Evolutionary conservation across 1,284 basidiomycete species (phyloP).

Genomic region (Hypsizygus ulmarius): DNA sequence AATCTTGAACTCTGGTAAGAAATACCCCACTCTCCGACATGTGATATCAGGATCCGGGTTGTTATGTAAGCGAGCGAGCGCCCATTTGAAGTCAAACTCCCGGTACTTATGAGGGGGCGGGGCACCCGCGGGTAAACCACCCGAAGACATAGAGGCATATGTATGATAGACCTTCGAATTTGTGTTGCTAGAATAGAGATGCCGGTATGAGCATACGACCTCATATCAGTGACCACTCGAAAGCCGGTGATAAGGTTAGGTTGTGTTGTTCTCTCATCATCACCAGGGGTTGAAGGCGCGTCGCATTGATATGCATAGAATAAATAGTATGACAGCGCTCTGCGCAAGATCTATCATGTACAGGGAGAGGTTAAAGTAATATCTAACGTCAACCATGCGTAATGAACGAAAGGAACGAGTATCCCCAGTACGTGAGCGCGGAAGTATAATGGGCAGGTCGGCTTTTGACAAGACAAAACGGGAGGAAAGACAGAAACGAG

Average conservation of each 20-base stretch:
- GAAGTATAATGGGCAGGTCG: slow-evolving; percentile 9
- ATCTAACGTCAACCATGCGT: slow-evolving; percentile 29
- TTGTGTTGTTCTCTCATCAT: too few species aligned
- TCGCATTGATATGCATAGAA: slow-evolving; percentile 6
- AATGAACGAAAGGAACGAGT: slow-evolving; percentile 14
- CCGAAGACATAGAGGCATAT: too few species aligned
- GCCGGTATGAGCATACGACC: too few species aligned
- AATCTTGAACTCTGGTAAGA: slow-evolving; percentile 1
- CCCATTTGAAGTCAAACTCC: neutral
- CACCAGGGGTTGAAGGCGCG: neutral
- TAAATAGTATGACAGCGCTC: slow-evolving; percentile 27
- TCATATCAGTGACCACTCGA: too few species aligned
- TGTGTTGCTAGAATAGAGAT: too few species aligned
- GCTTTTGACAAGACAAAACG: slow-evolving; percentile 11
- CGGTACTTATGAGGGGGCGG: neutral
- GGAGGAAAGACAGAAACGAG: slow-evolving; percentile 13
- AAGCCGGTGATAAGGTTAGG: too few species aligned
- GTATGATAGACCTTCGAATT: too few species aligned
- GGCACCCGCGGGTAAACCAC: too few species aligned
- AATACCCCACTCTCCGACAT: slow-evolving; percentile 27
- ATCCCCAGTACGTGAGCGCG: slow-evolving; percentile 16
- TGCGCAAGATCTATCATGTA: slow-evolving; percentile 33
- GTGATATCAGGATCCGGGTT: slow-evolving; percentile 28
- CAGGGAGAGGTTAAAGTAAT: slow-evolving; percentile 19
- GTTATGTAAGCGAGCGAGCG: slow-evolving; percentile 16